Base-by-base conservation (phyloP, 768 basidiomycete genomes). In the Rhodotorula toruloides region DNA sequence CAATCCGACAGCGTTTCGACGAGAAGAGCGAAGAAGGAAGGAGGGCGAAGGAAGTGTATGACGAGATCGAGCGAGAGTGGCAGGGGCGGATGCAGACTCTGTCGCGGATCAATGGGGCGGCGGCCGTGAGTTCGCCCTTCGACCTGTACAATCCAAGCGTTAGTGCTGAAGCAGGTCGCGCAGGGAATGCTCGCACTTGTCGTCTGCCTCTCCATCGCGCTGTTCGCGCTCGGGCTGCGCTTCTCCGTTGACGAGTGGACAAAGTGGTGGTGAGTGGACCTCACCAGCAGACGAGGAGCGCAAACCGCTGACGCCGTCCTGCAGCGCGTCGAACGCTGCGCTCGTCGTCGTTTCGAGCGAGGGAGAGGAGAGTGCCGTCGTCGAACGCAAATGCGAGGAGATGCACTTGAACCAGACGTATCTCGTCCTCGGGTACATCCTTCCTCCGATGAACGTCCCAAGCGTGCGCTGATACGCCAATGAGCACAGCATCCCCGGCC, bases 401-500 rank as follows among this genome's bases (percentile, higher is more conserved):
- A 60, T 65, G 64, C 9, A 19, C 25, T 47, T 60, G 16, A 59
- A 65, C 22, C 58, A 59, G 19, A 34, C 52, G 25, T 65, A 65
- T 54, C 58, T 65, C 43, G 52, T 65, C 52, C 27, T 65, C 29
- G 58, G 29, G 55, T 54, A 5, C 52, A 40, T 39, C 52, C 31
- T 37, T n/a, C n/a, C n/a, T n/a, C n/a, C n/a, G n/a, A n/a, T n/a
- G n/a, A n/a, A n/a, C n/a, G n/a, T n/a, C n/a, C n/a, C n/a, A n/a
- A n/a, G n/a, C n/a, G n/a, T n/a, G n/a, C n/a, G 19, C 36, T 29
- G 32, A 31, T 29, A 7, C 10, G 34, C 19, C 50, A 4, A 34
- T 19, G 14, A 5, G 32, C 31, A 19, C 49, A 54, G 55, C 25
- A 55, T 65, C 31, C 58, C 64, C 21, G 29, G 39, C 37, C 31